Evolutionary conservation across 495 filamentous ascomycete species (phyloP).

Genomic region (Talaromyces adpressus): DNA sequence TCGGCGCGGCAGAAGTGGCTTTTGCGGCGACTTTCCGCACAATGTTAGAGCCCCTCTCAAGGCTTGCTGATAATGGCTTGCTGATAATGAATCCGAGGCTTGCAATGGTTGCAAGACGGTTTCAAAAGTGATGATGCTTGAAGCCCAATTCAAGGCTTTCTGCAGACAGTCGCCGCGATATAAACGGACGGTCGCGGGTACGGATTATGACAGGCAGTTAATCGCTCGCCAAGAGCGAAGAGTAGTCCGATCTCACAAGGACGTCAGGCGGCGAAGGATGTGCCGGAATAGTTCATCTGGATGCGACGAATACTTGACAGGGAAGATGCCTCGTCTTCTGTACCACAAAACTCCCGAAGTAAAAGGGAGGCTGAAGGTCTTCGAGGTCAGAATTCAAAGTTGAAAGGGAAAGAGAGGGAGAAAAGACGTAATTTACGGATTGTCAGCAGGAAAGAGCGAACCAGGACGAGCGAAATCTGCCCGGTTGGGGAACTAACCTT

Average conservation of each 20-base stretch:
- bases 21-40: background rate
- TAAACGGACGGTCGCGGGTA: background rate
- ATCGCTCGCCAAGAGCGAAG: background rate
- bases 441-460: background rate
- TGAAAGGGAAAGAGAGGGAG: background rate
- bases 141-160: background rate
- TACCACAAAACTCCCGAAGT: background rate
- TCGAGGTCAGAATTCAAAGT: background rate
- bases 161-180: background rate
- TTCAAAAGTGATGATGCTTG: background rate
- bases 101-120: background rate
- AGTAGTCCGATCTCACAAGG: background rate
- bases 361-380: background rate
- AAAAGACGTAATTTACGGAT: background rate
- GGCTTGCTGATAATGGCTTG: background rate
- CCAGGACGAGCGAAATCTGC: background rate
- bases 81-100: background rate
- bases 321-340: background rate
- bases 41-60: background rate
- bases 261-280: background rate
- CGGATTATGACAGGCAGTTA: background rate
- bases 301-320: background rate
- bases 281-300: background rate
- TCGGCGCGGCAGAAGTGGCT: background rate
- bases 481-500: background rate